Conservation (phyloP, 495 filamentous ascomycete species). For the Copromyces sp. region DNA sequence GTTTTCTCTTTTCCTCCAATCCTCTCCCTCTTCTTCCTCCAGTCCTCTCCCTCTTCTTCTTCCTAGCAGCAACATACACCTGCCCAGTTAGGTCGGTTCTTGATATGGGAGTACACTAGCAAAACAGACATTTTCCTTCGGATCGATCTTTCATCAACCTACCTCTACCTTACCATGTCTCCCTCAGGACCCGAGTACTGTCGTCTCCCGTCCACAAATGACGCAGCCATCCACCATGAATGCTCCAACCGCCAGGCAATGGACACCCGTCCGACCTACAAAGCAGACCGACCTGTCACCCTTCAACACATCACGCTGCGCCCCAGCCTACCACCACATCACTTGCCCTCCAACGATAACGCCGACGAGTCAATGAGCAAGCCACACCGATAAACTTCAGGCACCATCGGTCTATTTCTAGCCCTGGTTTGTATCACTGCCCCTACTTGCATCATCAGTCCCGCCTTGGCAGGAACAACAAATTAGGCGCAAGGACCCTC, state of each 20-base stretch:
- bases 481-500: neutral
- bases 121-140: neutral
- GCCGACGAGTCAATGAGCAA: neutral
- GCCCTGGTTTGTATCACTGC: neutral
- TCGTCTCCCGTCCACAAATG: neutral
- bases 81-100: neutral
- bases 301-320: neutral
- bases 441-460: neutral
- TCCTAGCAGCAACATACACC: neutral
- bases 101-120: neutral
- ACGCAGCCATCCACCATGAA: neutral
- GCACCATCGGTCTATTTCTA: neutral
- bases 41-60: too few relatives aligned
- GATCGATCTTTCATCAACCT: neutral
- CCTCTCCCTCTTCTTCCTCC: too few relatives aligned
- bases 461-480: neutral
- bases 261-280: neutral
- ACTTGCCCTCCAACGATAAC: neutral
- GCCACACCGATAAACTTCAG: neutral
- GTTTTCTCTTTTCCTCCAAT: neutral
- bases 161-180: neutral
- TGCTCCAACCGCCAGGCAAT: neutral
- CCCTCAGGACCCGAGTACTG: neutral
- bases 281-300: neutral
- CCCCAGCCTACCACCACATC: neutral